These are phyloP conservation scores for Turritis glabra DNA, from an alignment of 345 rosid species.

Conservation along the genomic window DNA sequence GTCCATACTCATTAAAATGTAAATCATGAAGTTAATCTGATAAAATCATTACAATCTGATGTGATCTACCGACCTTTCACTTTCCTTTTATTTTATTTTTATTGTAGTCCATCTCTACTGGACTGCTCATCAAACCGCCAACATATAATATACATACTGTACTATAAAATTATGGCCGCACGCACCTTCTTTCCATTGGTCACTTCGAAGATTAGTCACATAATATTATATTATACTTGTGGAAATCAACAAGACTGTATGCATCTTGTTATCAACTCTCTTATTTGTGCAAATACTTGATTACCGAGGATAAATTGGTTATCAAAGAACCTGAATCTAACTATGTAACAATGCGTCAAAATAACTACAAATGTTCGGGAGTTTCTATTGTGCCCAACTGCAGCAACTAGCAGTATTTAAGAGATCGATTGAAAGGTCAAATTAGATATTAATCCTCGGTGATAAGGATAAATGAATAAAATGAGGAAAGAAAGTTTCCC, in stretches of 20 bases:
- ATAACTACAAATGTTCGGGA: not conserved
- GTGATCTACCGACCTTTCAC: slow-evolving; percentile 67
- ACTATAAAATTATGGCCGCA: slow-evolving; percentile 34
- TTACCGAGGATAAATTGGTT: not conserved
- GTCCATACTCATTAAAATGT: slow-evolving; percentile 36
- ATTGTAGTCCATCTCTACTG: slow-evolving; percentile 29
- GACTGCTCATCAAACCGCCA: slow-evolving; percentile 40
- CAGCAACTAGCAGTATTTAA: not conserved
- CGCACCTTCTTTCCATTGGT: slow-evolving; percentile 32
- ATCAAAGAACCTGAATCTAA: not conserved
- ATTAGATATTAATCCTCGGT: slow-evolving; percentile 1
- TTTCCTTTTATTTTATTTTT: not conserved
- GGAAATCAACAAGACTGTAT: slow-evolving; percentile 14
- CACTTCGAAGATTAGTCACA: slow-evolving; percentile 20
- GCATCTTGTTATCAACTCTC: slow-evolving; percentile 14
- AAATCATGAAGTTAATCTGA: slow-evolving; percentile 53
- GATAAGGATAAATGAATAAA: not conserved
- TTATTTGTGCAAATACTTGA: not conserved
- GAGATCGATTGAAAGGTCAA: not conserved
- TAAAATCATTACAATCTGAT: slow-evolving; percentile 61
- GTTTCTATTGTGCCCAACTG: not conserved
- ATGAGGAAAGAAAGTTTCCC: slow-evolving; percentile 25
- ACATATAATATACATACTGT: slow-evolving; percentile 21
- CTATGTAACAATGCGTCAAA: not conserved
- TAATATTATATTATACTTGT: not conserved